Evolutionary conservation across 768 basidiomycete genomes (phyloP).

Genomic region (Porphyrellus cyaneotinctus): DNA sequence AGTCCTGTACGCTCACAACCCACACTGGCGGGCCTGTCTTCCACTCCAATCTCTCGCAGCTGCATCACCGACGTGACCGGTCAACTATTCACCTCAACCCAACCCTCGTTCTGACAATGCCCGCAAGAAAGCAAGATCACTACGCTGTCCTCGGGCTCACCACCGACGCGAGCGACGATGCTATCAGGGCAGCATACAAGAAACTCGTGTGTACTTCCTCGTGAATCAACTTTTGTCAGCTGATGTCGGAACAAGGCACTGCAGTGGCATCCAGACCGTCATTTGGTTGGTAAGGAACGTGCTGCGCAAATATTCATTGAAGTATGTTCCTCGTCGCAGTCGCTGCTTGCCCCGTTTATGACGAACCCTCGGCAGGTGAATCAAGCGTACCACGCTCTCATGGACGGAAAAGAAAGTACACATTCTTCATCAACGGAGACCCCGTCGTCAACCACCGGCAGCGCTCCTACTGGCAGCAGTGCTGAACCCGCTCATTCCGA

Average conservation of each 20-base stretch:
- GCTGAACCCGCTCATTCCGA: slow-evolving; percentile 22
- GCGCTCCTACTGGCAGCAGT: slow-evolving; percentile 15
- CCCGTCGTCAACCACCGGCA: slow-evolving; percentile 23
- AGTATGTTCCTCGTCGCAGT: slow-evolving; percentile 33
- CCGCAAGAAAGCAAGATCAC: slow-evolving; percentile 24
- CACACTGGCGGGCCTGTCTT: slow-evolving; percentile 3
- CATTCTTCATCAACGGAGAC: slow-evolving; percentile 28
- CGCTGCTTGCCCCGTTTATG: background rate
- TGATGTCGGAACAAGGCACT: slow-evolving; percentile 41
- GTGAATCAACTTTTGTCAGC: slow-evolving; percentile 22
- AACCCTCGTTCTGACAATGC: slow-evolving; percentile 25
- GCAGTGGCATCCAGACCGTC: slow-evolving; percentile 67
- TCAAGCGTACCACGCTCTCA: slow-evolving; percentile 52
- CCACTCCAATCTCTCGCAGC: slow-evolving; percentile 12
- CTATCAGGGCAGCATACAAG: slow-evolving; percentile 59
- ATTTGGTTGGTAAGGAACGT: slow-evolving; percentile 45
- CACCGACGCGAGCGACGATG: slow-evolving; percentile 44
- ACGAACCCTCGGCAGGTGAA: slow-evolving; percentile 38
- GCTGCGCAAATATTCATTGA: slow-evolving; percentile 57
- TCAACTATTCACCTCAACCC: slow-evolving; percentile 8
- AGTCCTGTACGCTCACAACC: slow-evolving; percentile 12
- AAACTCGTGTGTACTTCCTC: slow-evolving; percentile 43
- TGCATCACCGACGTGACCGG: slow-evolving; percentile 6
- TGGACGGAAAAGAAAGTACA: slow-evolving; percentile 38
- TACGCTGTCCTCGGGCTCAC: slow-evolving; percentile 45